Evolutionary conservation across 768 basidiomycete genomes (phyloP).

Genomic region (Kwoniella europaea): DNA sequence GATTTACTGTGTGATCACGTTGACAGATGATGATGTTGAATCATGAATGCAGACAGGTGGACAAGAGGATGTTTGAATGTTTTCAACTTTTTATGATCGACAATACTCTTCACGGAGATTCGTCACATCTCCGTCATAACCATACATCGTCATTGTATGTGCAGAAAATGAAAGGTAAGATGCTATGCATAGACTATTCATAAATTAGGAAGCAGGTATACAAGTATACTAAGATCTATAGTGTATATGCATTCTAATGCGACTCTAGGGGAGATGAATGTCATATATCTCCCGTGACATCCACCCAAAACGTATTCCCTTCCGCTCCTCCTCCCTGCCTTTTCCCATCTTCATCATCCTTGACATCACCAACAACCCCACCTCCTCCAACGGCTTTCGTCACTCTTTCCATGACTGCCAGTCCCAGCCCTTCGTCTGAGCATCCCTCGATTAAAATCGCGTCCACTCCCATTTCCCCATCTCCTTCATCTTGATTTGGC

Average conservation of each 20-base stretch:
- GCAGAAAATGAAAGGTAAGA: neutral
- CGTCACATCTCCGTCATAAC: neutral
- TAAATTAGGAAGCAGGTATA: neutral
- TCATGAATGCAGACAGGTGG: neutral
- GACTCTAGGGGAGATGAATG: too few species aligned
- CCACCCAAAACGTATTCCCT: slow-evolving; percentile 48
- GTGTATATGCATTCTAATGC: too few species aligned
- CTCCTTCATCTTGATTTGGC: neutral
- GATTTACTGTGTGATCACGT: neutral
- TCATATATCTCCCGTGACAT: slow-evolving; percentile 21
- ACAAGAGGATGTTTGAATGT: neutral
- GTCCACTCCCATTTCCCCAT: slow-evolving; percentile 65
- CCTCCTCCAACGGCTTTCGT: slow-evolving; percentile 80
- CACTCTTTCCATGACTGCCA: slow-evolving; percentile 94
- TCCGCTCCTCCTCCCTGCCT: slow-evolving; percentile 9
- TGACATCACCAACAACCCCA: slow-evolving; percentile 38
- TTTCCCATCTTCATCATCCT: slow-evolving; percentile 10
- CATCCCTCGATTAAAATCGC: slow-evolving; percentile 85
- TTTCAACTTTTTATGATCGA: slow-evolving; percentile 18
- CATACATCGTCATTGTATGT: neutral
- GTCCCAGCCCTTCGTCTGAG: slow-evolving; percentile 76
- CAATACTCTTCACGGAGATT: neutral
- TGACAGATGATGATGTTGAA: neutral
- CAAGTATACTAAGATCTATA: neutral
- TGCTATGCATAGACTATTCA: neutral